phyloP scores from a whole-genome alignment of 225 moss, liverwort and hornwort species.

The Takakia lepidozioides region DNA sequence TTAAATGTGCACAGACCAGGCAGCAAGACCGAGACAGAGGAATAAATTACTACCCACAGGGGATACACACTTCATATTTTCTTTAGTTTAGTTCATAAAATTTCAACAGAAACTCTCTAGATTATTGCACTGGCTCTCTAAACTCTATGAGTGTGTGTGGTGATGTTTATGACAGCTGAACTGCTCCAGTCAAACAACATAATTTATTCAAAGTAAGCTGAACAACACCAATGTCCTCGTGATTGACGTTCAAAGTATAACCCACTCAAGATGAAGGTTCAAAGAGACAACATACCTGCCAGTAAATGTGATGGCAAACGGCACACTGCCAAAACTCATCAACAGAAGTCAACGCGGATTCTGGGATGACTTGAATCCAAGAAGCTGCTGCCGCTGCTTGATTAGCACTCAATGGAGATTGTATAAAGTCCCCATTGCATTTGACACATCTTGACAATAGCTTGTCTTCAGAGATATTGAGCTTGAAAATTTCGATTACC shows the following conservation, averaged over 20 bases:
- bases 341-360: conserved; percentile 50
- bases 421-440: conserved; percentile 81
- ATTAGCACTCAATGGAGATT: conserved; percentile 47
- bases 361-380: conserved; percentile 69
- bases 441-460: conserved; percentile 92
- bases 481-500: conserved; percentile 69
- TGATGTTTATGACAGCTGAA: neutral
- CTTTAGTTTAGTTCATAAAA: too few relatives aligned
- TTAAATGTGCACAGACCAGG: too few relatives aligned
- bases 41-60: too few relatives aligned
- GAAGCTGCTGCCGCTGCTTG: conserved; percentile 67
- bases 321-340: conserved; percentile 83
- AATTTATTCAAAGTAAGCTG: neutral
- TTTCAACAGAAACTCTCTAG: too few relatives aligned
- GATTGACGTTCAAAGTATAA: neutral
- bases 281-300: conserved; percentile 56
- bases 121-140: too few relatives aligned
- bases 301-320: conserved; percentile 77
- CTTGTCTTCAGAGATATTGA: conserved; percentile 65
- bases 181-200: neutral
- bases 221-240: conserved; percentile 9
- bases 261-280: neutral
- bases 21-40: too few relatives aligned
- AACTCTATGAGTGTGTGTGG: neutral
- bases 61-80: too few relatives aligned